A percentile compares a stretch with the other conserved stretches of the same genome.
Conservation (phyloP, 257 asterid species). For the Solanum ossicruentum region DNA sequence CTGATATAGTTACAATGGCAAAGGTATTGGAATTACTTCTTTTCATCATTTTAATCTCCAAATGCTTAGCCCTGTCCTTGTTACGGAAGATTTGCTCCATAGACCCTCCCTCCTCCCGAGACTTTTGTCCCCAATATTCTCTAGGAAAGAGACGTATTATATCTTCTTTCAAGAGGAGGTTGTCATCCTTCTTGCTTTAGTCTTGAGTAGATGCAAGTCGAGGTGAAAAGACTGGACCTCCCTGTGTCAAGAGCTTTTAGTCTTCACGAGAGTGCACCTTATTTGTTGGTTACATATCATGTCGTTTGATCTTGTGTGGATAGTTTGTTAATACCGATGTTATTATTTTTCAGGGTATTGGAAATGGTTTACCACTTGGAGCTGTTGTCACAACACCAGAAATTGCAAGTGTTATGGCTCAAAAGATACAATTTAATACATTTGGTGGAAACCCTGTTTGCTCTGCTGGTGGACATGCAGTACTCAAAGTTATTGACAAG, state of each 20-base stretch:
- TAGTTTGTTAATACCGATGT: neutral
- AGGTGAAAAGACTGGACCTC: neutral
- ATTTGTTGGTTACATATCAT: neutral
- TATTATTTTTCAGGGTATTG: slow-evolving; percentile 60
- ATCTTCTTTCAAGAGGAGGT: neutral
- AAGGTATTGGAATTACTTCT: slow-evolving; percentile 36
- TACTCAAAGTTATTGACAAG: slow-evolving; percentile 70
- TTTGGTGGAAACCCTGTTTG: slow-evolving; percentile 98
- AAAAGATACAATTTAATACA: slow-evolving; percentile 84
- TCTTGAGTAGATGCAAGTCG: neutral
- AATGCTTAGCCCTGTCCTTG: neutral
- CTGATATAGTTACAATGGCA: slow-evolving; percentile 98
- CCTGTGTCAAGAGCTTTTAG: neutral
- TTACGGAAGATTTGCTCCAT: neutral
- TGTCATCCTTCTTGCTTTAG: neutral
- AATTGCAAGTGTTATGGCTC: slow-evolving; percentile 81
- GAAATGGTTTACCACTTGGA: slow-evolving; percentile 93
- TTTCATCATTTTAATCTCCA: neutral
- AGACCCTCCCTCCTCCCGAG: neutral
- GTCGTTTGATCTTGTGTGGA: neutral
- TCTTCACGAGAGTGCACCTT: neutral
- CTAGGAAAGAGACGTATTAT: neutral
- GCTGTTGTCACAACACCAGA: slow-evolving; percentile 98
- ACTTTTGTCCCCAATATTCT: neutral
- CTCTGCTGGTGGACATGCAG: slow-evolving; percentile 95